Percentiles rank a stretch among this genome's conserved stretches.
phyloP scores from a whole-genome alignment of 2,329 filamentous ascomycete genomes.

The Daldinia sp. region DNA sequence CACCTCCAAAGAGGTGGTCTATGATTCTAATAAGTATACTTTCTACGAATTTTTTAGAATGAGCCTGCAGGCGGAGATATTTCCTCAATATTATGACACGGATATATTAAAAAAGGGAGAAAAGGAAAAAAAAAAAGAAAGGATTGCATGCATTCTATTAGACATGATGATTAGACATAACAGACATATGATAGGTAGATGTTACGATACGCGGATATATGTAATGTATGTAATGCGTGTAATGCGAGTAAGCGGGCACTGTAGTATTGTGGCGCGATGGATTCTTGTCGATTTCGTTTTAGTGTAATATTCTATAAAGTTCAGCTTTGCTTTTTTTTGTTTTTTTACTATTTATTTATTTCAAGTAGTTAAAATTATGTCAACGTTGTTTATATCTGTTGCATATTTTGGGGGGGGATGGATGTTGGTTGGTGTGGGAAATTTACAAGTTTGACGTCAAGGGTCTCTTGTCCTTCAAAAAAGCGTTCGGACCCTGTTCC shows the following conservation, averaged over 20 bases:
- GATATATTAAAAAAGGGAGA: conserved; percentile 12
- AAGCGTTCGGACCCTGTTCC: neutral
- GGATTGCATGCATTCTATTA: conserved; percentile 9
- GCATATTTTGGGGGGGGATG: neutral
- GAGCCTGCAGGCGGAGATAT: neutral
- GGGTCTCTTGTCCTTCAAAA: conserved; percentile 3
- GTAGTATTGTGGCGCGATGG: conserved; percentile 17
- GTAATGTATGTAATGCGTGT: too few species aligned
- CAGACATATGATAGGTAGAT: conserved; percentile 5
- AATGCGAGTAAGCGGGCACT: conserved; percentile 2
- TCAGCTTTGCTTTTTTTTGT: too few species aligned
- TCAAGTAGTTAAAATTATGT: neutral
- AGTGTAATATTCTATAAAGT: neutral
- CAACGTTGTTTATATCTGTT: neutral
- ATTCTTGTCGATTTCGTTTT: neutral
- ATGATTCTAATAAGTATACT: too few species aligned
- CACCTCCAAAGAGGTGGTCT: too few species aligned
- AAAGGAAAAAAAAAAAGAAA: too few species aligned
- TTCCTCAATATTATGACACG: neutral
- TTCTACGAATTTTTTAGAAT: neutral
- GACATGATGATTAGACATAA: neutral
- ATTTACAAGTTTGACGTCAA: conserved; percentile 22
- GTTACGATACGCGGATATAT: neutral
- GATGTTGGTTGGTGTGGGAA: conserved; percentile 27
- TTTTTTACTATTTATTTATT: too few species aligned